These are phyloP conservation scores for Sphaerulina musiva DNA, from an alignment of 2,329 filamentous ascomycete genomes.

Conservation along the genomic window DNA sequence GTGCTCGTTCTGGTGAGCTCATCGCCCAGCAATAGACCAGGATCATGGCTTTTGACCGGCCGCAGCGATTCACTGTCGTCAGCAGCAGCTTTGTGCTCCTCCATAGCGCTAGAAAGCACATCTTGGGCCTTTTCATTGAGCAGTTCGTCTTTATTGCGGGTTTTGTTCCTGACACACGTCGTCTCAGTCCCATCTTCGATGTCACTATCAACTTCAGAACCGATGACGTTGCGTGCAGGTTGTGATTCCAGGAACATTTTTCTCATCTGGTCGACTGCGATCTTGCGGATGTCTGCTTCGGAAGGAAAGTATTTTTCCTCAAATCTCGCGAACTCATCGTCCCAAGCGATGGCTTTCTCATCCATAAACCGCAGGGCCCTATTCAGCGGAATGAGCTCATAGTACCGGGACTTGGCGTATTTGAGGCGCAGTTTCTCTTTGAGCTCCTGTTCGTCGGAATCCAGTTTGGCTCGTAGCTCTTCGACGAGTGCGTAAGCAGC, in stretches of 20 bases:
- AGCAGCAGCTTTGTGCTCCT: constrained; percentile 47
- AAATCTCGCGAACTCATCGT: constrained; percentile 80
- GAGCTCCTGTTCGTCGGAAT: constrained; percentile 72
- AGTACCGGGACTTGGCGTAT: constrained; percentile 91
- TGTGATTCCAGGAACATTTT: constrained; percentile 93
- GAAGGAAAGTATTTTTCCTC: constrained; percentile 88
- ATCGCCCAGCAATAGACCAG: constrained; percentile 11
- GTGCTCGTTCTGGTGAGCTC: constrained; percentile 23
- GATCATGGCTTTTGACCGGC: constrained; percentile 16
- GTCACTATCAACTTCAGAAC: constrained; percentile 11
- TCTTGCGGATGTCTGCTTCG: constrained; percentile 88
- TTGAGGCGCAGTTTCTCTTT: constrained; percentile 75
- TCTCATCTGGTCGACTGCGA: constrained; percentile 86
- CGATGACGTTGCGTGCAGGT: constrained; percentile 39
- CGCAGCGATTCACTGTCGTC: constrained; percentile 20
- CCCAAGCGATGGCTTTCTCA: constrained; percentile 90
- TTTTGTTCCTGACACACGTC: constrained; percentile 25
- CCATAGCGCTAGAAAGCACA: constrained; percentile 58
- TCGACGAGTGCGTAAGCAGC: constrained; percentile 78
- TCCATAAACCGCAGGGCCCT: constrained; percentile 81
- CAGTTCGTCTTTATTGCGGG: constrained; percentile 35
- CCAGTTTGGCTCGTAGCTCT: constrained; percentile 65
- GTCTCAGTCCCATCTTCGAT: constrained; percentile 49
- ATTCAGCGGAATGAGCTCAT: constrained; percentile 92
- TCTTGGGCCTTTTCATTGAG: constrained; percentile 56